Conservation (phyloP, 2,329 filamentous ascomycete genomes). For the Fusarium paranaense region DNA sequence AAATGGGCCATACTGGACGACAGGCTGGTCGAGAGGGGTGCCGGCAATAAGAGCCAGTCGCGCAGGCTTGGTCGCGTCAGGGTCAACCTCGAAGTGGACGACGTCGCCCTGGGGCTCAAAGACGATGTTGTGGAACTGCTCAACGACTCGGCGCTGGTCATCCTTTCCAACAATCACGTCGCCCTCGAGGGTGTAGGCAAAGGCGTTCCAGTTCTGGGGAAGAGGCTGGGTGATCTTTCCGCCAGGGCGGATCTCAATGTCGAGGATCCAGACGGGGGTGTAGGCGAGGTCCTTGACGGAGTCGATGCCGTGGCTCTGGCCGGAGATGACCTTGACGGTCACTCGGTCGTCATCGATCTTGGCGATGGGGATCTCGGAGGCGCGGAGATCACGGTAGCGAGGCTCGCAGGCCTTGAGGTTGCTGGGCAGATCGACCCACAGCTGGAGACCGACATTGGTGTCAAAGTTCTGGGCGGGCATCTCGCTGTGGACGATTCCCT, state of each 20-base stretch:
- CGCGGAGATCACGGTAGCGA: constrained; percentile 86
- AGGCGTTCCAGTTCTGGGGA: constrained; percentile 88
- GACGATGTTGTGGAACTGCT: constrained; percentile 87
- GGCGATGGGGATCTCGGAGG: constrained; percentile 82
- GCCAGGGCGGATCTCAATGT: constrained; percentile 83
- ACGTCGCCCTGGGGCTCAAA: constrained; percentile 84
- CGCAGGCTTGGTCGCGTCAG: constrained; percentile 68
- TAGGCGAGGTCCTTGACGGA: constrained; percentile 92
- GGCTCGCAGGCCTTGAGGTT: constrained; percentile 90
- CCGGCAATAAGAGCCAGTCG: constrained; percentile 81
- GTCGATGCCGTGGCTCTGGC: constrained; percentile 85
- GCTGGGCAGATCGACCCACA: constrained; percentile 93
- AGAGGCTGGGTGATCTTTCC: constrained; percentile 80
- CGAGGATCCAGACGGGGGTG: constrained; percentile 96
- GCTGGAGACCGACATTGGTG: constrained; percentile 87
- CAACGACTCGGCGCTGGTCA: constrained; percentile 63
- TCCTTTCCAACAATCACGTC: constrained; percentile 71
- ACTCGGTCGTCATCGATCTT: constrained; percentile 79
- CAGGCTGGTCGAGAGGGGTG: constrained; percentile 80
- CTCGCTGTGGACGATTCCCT: constrained; percentile 93
- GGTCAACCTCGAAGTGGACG: constrained; percentile 76
- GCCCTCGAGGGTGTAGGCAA: constrained; percentile 87
- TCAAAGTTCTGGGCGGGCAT: constrained; percentile 87
- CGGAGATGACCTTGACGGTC: constrained; percentile 89
- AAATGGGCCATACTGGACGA: constrained; percentile 88